Evolutionary conservation across 495 filamentous ascomycete species (phyloP), one percentile per base, ranked within the genome.

Genomic region (Apiosordaria backusii): DNA sequence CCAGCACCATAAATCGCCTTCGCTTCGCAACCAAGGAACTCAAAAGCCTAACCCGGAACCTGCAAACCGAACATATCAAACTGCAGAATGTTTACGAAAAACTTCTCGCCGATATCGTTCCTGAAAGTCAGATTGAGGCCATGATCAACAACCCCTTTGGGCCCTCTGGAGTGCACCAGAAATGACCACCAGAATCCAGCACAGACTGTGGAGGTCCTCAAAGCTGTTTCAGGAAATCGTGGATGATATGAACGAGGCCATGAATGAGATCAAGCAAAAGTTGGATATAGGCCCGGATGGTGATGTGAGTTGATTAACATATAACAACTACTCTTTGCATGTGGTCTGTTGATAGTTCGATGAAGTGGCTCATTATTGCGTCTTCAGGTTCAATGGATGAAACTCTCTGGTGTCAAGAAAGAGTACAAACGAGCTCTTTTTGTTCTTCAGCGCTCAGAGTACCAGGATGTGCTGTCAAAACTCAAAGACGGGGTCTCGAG

Each of bases 61-160:
- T 81, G 26, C 67, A 74, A 15, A 75, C 73, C 9, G 70, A 79
- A 59, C 71, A 69, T 22, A 63, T 68, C 2, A 72, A 68, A 22
- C 73, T 82, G 2, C 68, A 75, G 50, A 75, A 76, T 40, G 69
- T 71, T 4, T 74, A 63, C 62, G 77, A 82, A 53, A 73, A 72
- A n/a, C 72, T 77, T 1, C 65, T 78, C 0, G 60, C 60, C n/a
- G 74, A 67, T 4, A 64, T 78, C 4, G 72, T 71, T 0, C 67
- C 71, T 0, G 64, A 66, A 7, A n/a, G 60, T 4, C 25, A 68
- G n/a, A 72, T 78, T 4, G 70, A 72, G 19, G 45, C 58, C 19
- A 72, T 78, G 72, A 65, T 77, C 55, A 57, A 68, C 18, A 24
- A 73, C 22, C 74, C 76, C 18, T 64, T 70, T 23, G 74, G 74